phyloP scores from a whole-genome alignment of 2,329 filamentous ascomycete species.

The Rhexocercosporidium sp. region DNA sequence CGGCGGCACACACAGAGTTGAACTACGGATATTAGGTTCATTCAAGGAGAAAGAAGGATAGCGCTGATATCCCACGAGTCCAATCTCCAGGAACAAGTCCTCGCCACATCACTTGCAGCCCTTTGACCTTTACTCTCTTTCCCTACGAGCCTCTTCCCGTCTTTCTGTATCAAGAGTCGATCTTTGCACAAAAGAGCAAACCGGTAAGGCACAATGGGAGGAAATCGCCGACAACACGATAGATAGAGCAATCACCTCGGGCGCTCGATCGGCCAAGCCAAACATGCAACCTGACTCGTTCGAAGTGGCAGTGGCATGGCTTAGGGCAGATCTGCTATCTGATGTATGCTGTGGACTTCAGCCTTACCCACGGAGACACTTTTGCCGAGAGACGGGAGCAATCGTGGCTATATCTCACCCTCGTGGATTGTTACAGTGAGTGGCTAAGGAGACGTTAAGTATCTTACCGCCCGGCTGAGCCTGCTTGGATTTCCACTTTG shows the following conservation, averaged over 20 bases:
- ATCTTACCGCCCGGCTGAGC: not conserved
- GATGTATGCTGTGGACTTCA: not conserved
- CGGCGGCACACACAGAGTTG: not conserved
- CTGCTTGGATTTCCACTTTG: not conserved
- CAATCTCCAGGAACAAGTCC: too few species aligned
- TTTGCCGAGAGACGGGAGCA: not conserved
- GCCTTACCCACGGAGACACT: not conserved
- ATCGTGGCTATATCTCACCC: not conserved
- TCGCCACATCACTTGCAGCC: too few species aligned
- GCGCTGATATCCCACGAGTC: too few species aligned
- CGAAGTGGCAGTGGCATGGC: too few species aligned
- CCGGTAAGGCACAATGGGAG: not conserved
- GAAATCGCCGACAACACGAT: not conserved
- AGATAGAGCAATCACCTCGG: slow-evolving; percentile 2
- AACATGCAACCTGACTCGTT: not conserved
- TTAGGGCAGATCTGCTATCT: not conserved
- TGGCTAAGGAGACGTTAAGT: not conserved
- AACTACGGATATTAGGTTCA: not conserved
- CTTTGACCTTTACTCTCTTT: too few species aligned
- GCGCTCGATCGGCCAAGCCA: not conserved
- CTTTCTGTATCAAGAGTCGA: not conserved
- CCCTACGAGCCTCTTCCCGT: too few species aligned
- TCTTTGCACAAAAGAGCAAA: too few species aligned
- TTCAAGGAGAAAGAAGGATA: too few species aligned
- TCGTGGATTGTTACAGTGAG: not conserved